These are phyloP conservation scores for Colletotrichum abscissum DNA, from an alignment of 2,329 filamentous ascomycete genomes.

Conservation along the genomic window DNA sequence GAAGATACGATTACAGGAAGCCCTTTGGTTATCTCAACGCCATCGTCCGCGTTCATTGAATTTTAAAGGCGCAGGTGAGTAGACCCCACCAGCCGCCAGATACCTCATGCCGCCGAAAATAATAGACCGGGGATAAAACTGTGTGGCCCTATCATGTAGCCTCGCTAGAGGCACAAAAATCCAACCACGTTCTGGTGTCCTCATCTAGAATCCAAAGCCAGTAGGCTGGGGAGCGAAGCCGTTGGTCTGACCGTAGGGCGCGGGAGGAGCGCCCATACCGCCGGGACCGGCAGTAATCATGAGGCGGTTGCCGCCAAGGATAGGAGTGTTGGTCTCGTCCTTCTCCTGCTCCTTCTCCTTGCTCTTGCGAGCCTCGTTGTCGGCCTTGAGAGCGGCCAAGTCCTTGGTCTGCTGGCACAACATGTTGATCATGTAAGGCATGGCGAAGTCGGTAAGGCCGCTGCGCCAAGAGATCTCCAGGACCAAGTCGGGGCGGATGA, in stretches of 20 bases:
- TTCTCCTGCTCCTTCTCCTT: conserved; percentile 79
- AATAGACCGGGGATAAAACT: conserved; percentile 1
- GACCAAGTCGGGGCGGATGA: conserved; percentile 91
- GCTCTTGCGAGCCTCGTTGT: conserved; percentile 93
- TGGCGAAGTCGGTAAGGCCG: conserved; percentile 94
- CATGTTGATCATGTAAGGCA: conserved; percentile 99
- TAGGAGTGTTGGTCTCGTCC: conserved; percentile 93
- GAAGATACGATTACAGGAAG: conserved; percentile 38
- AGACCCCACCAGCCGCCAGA: background rate
- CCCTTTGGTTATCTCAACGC: conserved; percentile 35
- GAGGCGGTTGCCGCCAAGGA: conserved; percentile 86
- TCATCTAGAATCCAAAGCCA: conserved; percentile 72
- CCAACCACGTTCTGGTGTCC: conserved; percentile 24
- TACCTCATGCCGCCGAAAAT: conserved; percentile 3
- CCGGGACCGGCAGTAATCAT: conserved; percentile 95
- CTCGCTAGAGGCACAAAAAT: conserved; percentile 5
- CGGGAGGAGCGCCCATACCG: conserved; percentile 65
- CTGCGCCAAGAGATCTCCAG: conserved; percentile 98
- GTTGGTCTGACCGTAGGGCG: conserved; percentile 82
- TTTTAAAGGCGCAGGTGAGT: conserved; percentile 9
- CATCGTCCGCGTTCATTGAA: conserved; percentile 33
- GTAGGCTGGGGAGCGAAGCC: conserved; percentile 92
- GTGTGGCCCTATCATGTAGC: background rate
- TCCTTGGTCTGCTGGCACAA: conserved; percentile 90
- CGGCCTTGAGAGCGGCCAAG: conserved; percentile 86